Evolutionary conservation across 2,329 filamentous ascomycete species (phyloP).

Genomic region (Escovopsis sp.): DNA sequence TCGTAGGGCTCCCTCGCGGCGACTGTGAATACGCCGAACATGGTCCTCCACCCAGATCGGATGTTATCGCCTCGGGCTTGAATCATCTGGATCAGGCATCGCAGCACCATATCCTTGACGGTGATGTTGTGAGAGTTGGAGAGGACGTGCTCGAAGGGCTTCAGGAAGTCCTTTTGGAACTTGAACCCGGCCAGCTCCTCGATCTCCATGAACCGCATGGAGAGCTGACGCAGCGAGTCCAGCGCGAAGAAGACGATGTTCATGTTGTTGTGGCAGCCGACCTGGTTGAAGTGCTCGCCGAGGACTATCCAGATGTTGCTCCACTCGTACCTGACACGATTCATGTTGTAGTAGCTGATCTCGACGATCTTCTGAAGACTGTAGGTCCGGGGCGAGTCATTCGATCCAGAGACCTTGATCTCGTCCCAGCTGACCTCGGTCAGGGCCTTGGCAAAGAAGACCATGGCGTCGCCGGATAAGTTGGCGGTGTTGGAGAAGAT

Average conservation of each 20-base stretch:
- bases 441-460: slow-evolving; percentile 82
- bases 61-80: slow-evolving; percentile 95
- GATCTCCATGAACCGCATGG: slow-evolving; percentile 98
- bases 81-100: slow-evolving; percentile 98
- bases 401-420: slow-evolving; percentile 91
- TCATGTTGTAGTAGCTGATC: slow-evolving; percentile 99
- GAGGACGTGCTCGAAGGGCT: slow-evolving; percentile 96
- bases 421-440: slow-evolving; percentile 98
- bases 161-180: slow-evolving; percentile 98
- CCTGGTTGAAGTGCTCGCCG: slow-evolving; percentile 96
- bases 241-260: slow-evolving; percentile 95
- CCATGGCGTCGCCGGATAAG: slow-evolving; percentile 83
- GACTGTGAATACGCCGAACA: slow-evolving; percentile 98
- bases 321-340: slow-evolving; percentile 95
- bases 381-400: slow-evolving; percentile 90
- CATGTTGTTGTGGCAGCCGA: slow-evolving; percentile 92
- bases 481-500: slow-evolving; percentile 97
- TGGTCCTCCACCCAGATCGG: slow-evolving; percentile 93
- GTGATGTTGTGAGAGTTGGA: slow-evolving; percentile 80
- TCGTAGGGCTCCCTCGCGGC: slow-evolving; percentile 89
- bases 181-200: slow-evolving; percentile 97
- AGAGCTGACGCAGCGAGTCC: slow-evolving; percentile 86
- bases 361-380: slow-evolving; percentile 96
- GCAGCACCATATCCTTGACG: slow-evolving; percentile 93
- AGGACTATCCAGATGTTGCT: slow-evolving; percentile 93